Conservation (phyloP, 164 flowering plant species). For the Chloranthus sessilifolius region DNA sequence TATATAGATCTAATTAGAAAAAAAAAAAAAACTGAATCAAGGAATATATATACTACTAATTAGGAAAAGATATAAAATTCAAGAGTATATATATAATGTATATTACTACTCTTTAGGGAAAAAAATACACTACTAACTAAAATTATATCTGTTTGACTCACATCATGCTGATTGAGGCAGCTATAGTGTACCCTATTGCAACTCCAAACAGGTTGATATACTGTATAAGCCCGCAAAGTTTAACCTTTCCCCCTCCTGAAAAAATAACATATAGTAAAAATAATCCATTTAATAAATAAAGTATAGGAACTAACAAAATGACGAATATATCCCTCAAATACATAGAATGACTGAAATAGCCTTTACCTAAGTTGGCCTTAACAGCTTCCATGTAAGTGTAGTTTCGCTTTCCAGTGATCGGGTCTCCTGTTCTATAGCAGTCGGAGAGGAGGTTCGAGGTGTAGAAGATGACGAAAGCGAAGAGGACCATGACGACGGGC, state of each 20-base stretch:
- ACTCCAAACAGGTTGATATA: conserved; percentile 58
- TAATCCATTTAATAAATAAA: background rate
- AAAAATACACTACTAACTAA: background rate
- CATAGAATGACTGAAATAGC: background rate
- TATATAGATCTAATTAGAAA: too few relatives aligned
- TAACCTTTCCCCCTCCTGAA: conserved; percentile 45
- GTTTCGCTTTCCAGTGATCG: conserved; percentile 42
- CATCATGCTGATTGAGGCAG: conserved; percentile 74
- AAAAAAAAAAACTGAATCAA: too few relatives aligned
- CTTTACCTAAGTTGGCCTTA: conserved; percentile 42
- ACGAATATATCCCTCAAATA: background rate
- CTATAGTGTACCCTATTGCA: conserved; percentile 75
- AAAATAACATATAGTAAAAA: background rate
- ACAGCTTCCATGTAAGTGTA: conserved; percentile 68
- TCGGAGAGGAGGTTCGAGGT: conserved; percentile 45
- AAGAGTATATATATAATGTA: too few relatives aligned
- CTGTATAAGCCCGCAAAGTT: conserved; percentile 54
- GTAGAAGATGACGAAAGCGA: conserved; percentile 43
- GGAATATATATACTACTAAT: too few relatives aligned
- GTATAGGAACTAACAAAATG: too few relatives aligned
- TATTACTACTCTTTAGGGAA: background rate
- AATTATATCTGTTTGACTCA: conserved; percentile 33
- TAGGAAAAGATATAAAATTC: too few relatives aligned
- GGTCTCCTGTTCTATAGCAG: conserved; percentile 56
- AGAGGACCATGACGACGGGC: conserved; percentile 38